Evolutionary conservation across 495 filamentous ascomycete genomes (phyloP).

Genomic region (Aspergillus nanangensis): DNA sequence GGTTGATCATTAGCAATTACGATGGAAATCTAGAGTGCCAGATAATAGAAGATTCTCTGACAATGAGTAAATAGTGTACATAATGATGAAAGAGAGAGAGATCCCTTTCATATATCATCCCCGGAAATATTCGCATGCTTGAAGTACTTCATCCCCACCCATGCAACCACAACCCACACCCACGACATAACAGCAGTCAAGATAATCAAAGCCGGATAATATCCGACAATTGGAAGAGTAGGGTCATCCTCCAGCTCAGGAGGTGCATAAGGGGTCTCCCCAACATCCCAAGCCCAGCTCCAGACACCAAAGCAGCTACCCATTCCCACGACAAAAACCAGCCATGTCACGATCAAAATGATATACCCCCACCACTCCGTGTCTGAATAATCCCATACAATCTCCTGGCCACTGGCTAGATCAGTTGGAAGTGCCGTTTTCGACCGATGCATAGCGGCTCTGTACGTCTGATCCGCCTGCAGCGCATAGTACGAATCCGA

Average conservation of each 20-base stretch:
- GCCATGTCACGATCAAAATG: conserved; percentile 82
- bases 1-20: too few species aligned
- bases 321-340: conserved; percentile 93
- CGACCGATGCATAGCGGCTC: conserved; percentile 43
- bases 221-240: conserved; percentile 90
- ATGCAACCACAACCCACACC: conserved; percentile 96
- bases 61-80: too few species aligned
- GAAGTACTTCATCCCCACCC: conserved; percentile 99
- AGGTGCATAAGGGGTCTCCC: conserved; percentile 90
- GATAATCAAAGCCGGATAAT: conserved; percentile 92
- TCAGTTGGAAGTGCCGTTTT: conserved; percentile 56
- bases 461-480: conserved; percentile 28
- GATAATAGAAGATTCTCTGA: too few species aligned
- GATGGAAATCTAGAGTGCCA: too few species aligned
- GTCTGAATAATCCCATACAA: conserved; percentile 79
- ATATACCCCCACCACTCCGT: conserved; percentile 98
- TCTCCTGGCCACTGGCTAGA: conserved; percentile 33
- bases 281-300: conserved; percentile 99
- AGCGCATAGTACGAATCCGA: conserved; percentile 66
- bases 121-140: conserved; percentile 85
- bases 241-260: conserved; percentile 90
- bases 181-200: conserved; percentile 94
- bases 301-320: conserved; percentile 95
- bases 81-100: background rate
- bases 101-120: conserved; percentile 39